phyloP scores from a whole-genome alignment of 129 eudicot species.

The Erigeron canadensis region DNA sequence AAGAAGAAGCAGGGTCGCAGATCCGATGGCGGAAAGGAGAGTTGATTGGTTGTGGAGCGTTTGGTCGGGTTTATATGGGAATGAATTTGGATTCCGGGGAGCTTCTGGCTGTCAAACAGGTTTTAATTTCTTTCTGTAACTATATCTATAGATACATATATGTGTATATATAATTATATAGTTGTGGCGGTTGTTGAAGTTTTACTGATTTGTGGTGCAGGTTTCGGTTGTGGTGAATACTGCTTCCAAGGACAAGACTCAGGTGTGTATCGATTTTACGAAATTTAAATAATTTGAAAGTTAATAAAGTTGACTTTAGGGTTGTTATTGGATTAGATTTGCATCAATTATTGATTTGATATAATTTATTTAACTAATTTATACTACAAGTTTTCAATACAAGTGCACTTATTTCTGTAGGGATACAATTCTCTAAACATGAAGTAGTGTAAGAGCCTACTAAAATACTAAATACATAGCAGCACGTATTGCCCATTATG shows the following conservation, averaged over 20 bases:
- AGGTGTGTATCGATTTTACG: constrained; percentile 44
- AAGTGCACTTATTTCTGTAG: too few relatives aligned
- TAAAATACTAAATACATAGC: too few relatives aligned
- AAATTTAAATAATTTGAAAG: not conserved
- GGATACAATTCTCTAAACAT: too few relatives aligned
- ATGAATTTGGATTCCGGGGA: constrained; percentile 99
- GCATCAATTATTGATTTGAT: not conserved
- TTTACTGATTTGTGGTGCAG: constrained; percentile 40
- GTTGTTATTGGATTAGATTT: not conserved
- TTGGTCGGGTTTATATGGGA: constrained; percentile 98
- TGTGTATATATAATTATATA: not conserved
- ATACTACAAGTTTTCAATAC: too few relatives aligned
- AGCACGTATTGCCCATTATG: too few relatives aligned
- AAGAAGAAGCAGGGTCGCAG: constrained; percentile 50
- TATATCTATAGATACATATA: too few relatives aligned
- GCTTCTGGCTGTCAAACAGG: constrained; percentile 94
- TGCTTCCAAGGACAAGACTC: constrained; percentile 84
- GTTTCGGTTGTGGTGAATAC: constrained; percentile 74
- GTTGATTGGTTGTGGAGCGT: constrained; percentile 91
- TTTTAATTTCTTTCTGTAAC: not conserved
- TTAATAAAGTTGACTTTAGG: not conserved
- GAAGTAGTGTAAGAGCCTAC: too few relatives aligned
- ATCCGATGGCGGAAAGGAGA: constrained; percentile 98
- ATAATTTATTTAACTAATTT: not conserved
- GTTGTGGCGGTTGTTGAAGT: not conserved